Evolutionary conservation across 1,284 basidiomycete species (phyloP).

Genomic region (Inonotus hispidus): DNA sequence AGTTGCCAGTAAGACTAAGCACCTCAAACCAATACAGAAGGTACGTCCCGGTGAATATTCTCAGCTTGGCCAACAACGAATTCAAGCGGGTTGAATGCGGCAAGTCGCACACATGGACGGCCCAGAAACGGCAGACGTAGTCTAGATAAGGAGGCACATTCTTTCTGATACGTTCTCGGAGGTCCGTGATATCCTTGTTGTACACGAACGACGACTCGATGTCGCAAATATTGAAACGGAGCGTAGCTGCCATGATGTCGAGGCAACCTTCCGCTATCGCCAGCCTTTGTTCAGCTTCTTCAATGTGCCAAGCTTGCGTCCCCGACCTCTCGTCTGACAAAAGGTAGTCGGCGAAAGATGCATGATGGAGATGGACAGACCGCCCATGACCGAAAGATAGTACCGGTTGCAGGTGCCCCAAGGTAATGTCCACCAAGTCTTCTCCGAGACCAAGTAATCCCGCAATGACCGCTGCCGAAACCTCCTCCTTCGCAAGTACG

Average conservation of each 20-base stretch:
- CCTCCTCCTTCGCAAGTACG: neutral
- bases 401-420: neutral
- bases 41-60: slow-evolving; percentile 18
- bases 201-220: neutral
- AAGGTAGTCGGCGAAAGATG: neutral
- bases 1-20: slow-evolving; percentile 20
- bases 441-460: neutral
- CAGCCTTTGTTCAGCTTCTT: neutral
- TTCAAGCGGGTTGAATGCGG: neutral
- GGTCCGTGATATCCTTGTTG: neutral
- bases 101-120: neutral
- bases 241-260: neutral
- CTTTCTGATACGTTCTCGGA: neutral
- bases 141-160: neutral
- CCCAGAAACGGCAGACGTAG: slow-evolving; percentile 6
- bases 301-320: neutral
- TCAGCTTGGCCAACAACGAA: neutral
- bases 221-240: slow-evolving; percentile 9
- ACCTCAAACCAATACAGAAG: slow-evolving; percentile 29
- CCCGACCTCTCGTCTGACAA: neutral
- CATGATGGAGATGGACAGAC: neutral
- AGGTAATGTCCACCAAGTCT: neutral
- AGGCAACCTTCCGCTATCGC: neutral
- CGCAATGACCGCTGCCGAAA: neutral
- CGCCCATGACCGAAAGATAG: neutral